Evolutionary conservation across 345 rosid genomes (phyloP), one percentile per base, ranked within the genome.

Genomic region (Citropsis articulata): DNA sequence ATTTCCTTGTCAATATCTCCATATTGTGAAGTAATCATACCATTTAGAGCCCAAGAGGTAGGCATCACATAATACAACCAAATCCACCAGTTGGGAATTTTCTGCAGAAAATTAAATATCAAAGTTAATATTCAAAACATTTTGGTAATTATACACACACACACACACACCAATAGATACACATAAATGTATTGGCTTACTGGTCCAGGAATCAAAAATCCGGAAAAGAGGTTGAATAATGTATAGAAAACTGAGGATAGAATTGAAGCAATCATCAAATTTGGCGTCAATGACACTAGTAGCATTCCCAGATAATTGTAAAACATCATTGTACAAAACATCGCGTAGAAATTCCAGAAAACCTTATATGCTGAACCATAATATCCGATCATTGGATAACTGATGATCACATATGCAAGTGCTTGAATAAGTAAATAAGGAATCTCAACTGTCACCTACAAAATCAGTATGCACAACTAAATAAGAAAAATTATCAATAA

Each of bases 21-120:
- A 63, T 87, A 95, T 25, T 95, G 98, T 40, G 98, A 90, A 64
- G 88, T 83, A 25, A 95, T 78, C 83, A 90, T 65, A 25, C 84
- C 79, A 28, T 91, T 91, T 65, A 95, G 74, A 0, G 85, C 78
- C 98, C 98, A 95, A 9, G 97, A 90, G 5, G 95, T 89, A 0
- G 98, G 98, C 31, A 80, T 69, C 28, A 87, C 4, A 72, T 90
- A 92, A 75, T 88, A 93, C 56, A 88, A 31, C 97, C 97, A 95
- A 7, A 90, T 76, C 98, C 98, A 93, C 94, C 95, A 93, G 40
- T 82, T 85, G 6, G 98, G 97, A n/a, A 95, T 87, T 68, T 84
- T 81, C 98, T 93, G 92, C 86, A 82, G 28, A 28, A 76, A 78
- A 10, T 53, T 53, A 45, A 12, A 45, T 53, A 53, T 53, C 45